Evolutionary conservation across 768 basidiomycete species (phyloP).

Genomic region (Botryobasidium botryosum): DNA sequence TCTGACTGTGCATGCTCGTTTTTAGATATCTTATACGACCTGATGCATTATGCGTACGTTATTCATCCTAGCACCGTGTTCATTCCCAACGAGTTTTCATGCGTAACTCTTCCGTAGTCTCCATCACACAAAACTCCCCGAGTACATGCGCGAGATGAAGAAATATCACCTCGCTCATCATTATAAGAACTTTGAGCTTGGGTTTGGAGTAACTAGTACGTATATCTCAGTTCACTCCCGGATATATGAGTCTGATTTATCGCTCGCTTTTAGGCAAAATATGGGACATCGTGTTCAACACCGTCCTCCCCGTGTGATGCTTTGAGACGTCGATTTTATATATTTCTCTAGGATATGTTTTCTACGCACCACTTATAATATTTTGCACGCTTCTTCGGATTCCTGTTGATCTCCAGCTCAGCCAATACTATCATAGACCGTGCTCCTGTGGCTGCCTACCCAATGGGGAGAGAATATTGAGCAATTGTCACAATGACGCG

Average conservation of each 20-base stretch:
- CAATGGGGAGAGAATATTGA: too few species aligned
- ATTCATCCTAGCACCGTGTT: slow-evolving; percentile 6
- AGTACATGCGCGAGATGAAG: slow-evolving; percentile 85
- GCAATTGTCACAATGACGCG: too few species aligned
- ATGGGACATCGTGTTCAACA: slow-evolving; percentile 89
- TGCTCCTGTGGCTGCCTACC: too few species aligned
- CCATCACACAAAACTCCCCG: slow-evolving; percentile 73
- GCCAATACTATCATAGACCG: too few species aligned
- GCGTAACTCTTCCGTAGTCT: slow-evolving; percentile 28
- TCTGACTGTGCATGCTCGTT: background rate
- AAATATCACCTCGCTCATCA: slow-evolving; percentile 96
- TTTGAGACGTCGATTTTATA: too few species aligned
- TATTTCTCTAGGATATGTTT: too few species aligned
- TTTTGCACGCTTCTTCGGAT: too few species aligned
- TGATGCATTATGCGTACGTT: slow-evolving; percentile 80
- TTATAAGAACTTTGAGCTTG: slow-evolving; percentile 96
- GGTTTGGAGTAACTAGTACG: slow-evolving; percentile 88
- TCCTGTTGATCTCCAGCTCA: too few species aligned
- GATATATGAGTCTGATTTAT: background rate
- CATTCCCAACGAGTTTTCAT: slow-evolving; percentile 16
- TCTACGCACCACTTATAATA: too few species aligned
- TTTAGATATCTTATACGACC: slow-evolving; percentile 66
- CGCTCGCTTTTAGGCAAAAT: slow-evolving; percentile 46
- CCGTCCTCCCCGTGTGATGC: slow-evolving; percentile 51
- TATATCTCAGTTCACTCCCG: slow-evolving; percentile 9